These are phyloP conservation scores for Phytophthora sp. DNA, from an alignment of 352 stramenopile genomes.

Conservation along the genomic window DNA sequence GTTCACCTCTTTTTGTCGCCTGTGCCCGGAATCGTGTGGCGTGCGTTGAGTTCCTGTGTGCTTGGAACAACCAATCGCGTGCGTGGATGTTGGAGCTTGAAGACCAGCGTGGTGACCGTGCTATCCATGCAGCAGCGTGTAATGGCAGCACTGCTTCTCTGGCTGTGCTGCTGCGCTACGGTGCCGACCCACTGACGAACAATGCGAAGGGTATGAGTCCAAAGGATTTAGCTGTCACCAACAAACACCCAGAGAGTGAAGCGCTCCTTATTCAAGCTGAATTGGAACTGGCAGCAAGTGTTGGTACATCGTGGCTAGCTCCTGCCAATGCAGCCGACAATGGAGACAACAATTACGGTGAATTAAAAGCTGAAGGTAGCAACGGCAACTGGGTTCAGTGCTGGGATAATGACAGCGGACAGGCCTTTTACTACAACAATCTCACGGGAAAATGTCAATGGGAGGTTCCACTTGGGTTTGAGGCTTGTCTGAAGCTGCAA, in stretches of 20 bases:
- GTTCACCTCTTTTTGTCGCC: constrained; percentile 69
- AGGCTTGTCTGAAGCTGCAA: constrained; percentile 37
- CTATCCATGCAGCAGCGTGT: constrained; percentile 67
- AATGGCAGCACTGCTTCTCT: constrained; percentile 58
- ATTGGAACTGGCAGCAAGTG: constrained; percentile 40
- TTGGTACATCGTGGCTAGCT: constrained; percentile 55
- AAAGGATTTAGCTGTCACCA: constrained; percentile 50
- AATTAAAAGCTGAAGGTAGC: constrained; percentile 13
- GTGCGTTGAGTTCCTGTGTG: constrained; percentile 67
- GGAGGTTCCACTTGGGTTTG: constrained; percentile 53
- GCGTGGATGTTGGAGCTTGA: constrained; percentile 80
- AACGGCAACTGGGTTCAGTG: constrained; percentile 59
- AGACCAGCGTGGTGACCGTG: constrained; percentile 60
- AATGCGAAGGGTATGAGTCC: constrained; percentile 63
- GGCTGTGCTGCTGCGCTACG: constrained; percentile 55
- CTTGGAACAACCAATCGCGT: constrained; percentile 65
- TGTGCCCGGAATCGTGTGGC: constrained; percentile 56
- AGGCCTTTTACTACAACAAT: constrained; percentile 79
- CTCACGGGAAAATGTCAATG: constrained; percentile 74
- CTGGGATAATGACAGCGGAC: constrained; percentile 61
- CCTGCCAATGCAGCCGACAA: constrained; percentile 50
- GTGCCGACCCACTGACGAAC: constrained; percentile 48
- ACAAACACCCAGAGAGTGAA: constrained; percentile 56
- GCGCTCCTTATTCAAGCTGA: constrained; percentile 53
- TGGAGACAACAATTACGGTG: constrained; percentile 14